A percentile compares a stretch with the other conserved stretches of the same genome.
Conservation (phyloP, 768 basidiomycete genomes). For the Zangia roseola region DNA sequence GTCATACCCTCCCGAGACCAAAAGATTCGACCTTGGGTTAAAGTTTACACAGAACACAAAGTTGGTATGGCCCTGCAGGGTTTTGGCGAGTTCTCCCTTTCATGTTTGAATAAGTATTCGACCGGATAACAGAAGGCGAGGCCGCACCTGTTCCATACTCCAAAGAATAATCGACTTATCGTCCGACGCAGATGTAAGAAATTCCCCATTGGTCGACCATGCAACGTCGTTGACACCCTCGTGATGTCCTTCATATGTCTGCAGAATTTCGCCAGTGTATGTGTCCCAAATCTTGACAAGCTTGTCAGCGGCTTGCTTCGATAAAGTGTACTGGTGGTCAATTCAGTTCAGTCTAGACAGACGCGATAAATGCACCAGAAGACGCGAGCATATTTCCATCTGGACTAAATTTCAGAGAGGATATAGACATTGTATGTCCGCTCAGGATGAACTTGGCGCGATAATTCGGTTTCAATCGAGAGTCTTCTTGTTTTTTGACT, state of each 20-base stretch:
- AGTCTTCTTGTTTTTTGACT: slow-evolving; percentile 4
- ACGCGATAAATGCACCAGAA: slow-evolving; percentile 56
- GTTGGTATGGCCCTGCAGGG: slow-evolving; percentile 83
- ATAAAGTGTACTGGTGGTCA: slow-evolving; percentile 24
- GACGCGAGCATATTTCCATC: slow-evolving; percentile 82
- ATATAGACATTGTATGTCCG: slow-evolving; percentile 82
- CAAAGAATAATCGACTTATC: slow-evolving; percentile 88
- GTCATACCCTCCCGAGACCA: slow-evolving; percentile 93
- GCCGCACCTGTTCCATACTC: slow-evolving; percentile 63
- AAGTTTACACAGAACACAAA: slow-evolving; percentile 94
- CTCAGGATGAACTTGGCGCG: slow-evolving; percentile 59
- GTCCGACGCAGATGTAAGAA: slow-evolving; percentile 90
- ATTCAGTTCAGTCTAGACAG: slow-evolving; percentile 5
- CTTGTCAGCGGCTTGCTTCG: slow-evolving; percentile 79
- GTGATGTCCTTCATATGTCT: slow-evolving; percentile 70
- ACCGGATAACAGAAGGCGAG: slow-evolving; percentile 5
- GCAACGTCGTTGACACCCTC: slow-evolving; percentile 89
- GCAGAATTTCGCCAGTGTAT: slow-evolving; percentile 67
- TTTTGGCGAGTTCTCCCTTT: slow-evolving; percentile 61
- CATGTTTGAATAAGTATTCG: background rate
- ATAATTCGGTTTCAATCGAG: slow-evolving; percentile 46
- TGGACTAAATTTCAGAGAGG: slow-evolving; percentile 86
- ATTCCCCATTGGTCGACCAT: slow-evolving; percentile 81
- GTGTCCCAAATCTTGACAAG: slow-evolving; percentile 79
- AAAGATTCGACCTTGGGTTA: slow-evolving; percentile 84